Base-by-base conservation (phyloP, 345 rosid genomes). In the Salix purpurea region DNA sequence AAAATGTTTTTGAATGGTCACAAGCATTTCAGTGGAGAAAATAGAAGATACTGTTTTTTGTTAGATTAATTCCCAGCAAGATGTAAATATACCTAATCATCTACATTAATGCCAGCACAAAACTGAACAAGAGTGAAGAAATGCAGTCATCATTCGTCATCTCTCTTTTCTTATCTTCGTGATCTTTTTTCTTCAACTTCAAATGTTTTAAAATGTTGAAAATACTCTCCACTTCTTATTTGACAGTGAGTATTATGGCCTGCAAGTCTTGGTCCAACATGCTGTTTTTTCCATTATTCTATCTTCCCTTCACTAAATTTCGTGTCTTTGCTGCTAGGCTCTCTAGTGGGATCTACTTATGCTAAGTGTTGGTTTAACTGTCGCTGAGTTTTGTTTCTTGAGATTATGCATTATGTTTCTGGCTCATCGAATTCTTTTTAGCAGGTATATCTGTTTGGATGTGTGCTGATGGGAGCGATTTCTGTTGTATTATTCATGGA, bases 361-460 rank as follows among this genome's bases (percentile, higher is more conserved):
- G 21, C 19, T 16, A 4, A 23, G 7, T 74, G 50, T 18, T 13
- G n/a, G 46, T 69, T n/a, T 56, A 72, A 56, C 15, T 12, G 66
- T 24, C 23, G 12, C 15, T 15, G 14, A 19, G 21, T 58, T 71
- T 65, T 64, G 58, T 54, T 28, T 28, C 32, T 73, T 52, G 69
- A 66, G 64, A 37, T 40, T 34, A 71, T 65, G 61, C 65, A 30
- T 39, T 61, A 37, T 21, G 26, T 32, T 24, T 78, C 78, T 87
- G 79, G 82, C 61, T 69, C 69, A 67, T 79, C 74, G 52, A 37
- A 61, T 80, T 83, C 60, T 81, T 32, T 78, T 69, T 79, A 74
- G 77, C 97, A 94, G 97, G 87, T 89, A 42, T 80, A 87, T 75
- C 28, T 87, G 32, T 84, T 80, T 37, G 98, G 97, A 78, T 80